Evolutionary conservation across 75 land plant genomes (phyloP).

Genomic region (Pinus albicaulis): DNA sequence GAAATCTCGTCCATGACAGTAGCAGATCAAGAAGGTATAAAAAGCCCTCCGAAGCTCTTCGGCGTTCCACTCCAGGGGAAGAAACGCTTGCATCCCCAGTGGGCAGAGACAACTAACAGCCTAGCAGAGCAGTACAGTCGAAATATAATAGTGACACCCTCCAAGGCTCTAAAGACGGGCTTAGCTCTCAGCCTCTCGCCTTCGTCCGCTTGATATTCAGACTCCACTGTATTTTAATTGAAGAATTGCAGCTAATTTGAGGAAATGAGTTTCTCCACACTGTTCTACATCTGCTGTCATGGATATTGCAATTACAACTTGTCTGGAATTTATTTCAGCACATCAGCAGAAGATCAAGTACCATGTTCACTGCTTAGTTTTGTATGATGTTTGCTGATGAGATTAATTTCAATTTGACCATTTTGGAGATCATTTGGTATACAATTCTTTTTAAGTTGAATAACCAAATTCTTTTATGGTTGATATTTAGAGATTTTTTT

Average conservation of each 20-base stretch:
- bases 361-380: too few relatives aligned
- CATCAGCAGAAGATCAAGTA: too few relatives aligned
- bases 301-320: too few relatives aligned
- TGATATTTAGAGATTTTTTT: too few relatives aligned
- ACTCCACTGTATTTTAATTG: background rate
- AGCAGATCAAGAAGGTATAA: background rate
- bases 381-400: too few relatives aligned
- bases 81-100: conserved; percentile 34
- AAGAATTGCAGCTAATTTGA: too few relatives aligned
- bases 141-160: background rate
- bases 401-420: too few relatives aligned
- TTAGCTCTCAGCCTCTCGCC: background rate
- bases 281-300: background rate
- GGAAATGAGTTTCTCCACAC: background rate
- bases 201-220: background rate
- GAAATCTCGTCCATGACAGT: background rate
- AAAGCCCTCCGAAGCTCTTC: conserved; percentile 42
- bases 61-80: conserved; percentile 50
- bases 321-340: too few relatives aligned
- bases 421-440: too few relatives aligned
- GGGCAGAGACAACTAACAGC: background rate
- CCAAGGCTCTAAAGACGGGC: background rate
- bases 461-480: too few relatives aligned
- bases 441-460: too few relatives aligned
- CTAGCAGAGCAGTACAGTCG: too few relatives aligned